Percentiles rank a stretch among this genome's conserved stretches.
Conservation (phyloP, 2,329 filamentous ascomycete species). For the Tympanopsis confertula region DNA sequence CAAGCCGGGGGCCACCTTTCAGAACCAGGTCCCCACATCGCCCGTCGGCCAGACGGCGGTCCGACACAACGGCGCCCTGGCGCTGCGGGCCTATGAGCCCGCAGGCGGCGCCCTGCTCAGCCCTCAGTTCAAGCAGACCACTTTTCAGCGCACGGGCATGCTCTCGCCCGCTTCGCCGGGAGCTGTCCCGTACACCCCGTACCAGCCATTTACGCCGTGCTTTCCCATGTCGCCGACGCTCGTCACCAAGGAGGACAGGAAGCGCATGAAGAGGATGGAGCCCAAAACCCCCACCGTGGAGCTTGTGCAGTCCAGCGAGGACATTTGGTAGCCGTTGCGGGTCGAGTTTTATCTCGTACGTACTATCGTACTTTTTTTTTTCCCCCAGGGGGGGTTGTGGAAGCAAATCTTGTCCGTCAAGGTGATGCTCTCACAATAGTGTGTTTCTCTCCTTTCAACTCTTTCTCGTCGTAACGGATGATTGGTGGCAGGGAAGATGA, state of each 20-base stretch:
- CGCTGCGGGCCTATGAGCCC: slow-evolving; percentile 52
- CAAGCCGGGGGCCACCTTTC: slow-evolving; percentile 23
- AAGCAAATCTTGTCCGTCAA: too few relatives aligned
- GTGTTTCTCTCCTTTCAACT: too few relatives aligned
- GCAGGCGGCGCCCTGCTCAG: slow-evolving; percentile 36
- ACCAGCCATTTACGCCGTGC: slow-evolving; percentile 67
- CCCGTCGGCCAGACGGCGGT: slow-evolving; percentile 38
- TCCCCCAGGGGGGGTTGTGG: too few relatives aligned
- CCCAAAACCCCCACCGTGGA: slow-evolving; percentile 50
- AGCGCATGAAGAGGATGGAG: slow-evolving; percentile 52
- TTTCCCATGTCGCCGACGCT: slow-evolving; percentile 68
- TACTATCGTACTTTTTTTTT: too few relatives aligned
- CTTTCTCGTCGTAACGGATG: too few relatives aligned
- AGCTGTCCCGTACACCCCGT: slow-evolving; percentile 61
- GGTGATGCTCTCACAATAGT: too few relatives aligned
- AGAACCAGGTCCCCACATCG: slow-evolving; percentile 19
- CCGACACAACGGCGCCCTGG: slow-evolving; percentile 42
- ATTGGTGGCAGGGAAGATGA: too few relatives aligned
- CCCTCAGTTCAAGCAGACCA: slow-evolving; percentile 41
- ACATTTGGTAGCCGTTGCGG: slow-evolving; percentile 42
- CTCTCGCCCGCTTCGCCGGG: slow-evolving; percentile 33
- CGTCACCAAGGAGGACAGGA: slow-evolving; percentile 59
- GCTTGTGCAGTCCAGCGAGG: slow-evolving; percentile 49
- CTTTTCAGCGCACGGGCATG: slow-evolving; percentile 44
- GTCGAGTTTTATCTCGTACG: slow-evolving; percentile 3